A percentile compares a stretch with the other conserved stretches of the same genome.
Conservation (phyloP, 2,329 filamentous ascomycete genomes). For the Calonectria henricotiae region DNA sequence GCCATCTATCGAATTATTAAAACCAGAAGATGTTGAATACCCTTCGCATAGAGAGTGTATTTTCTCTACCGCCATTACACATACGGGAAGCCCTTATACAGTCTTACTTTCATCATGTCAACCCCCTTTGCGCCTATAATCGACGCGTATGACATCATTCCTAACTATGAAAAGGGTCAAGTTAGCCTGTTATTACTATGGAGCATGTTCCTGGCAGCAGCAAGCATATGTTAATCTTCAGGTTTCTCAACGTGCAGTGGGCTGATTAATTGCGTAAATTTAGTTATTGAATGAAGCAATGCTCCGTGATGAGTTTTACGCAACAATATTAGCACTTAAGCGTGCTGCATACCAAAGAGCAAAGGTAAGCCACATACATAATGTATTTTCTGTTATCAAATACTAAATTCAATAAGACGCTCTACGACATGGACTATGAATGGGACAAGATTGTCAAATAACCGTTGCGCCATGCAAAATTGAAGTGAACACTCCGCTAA, state of each 20-base stretch:
- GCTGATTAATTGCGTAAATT: not conserved
- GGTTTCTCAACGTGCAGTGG: not conserved
- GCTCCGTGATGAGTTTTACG: constrained; percentile 23
- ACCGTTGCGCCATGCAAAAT: too few relatives aligned
- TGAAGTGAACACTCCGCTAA: too few relatives aligned
- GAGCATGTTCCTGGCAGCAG: constrained; percentile 55
- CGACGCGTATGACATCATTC: constrained; percentile 44
- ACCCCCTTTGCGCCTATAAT: constrained; percentile 50
- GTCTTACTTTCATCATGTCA: constrained; percentile 50
- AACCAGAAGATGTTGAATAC: constrained; percentile 37
- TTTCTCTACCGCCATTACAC: constrained; percentile 38
- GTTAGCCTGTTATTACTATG: constrained; percentile 48
- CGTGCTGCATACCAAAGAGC: constrained; percentile 35
- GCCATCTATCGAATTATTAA: constrained; percentile 29
- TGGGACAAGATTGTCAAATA: constrained; percentile 53
- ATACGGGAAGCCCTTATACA: constrained; percentile 42
- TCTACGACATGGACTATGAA: constrained; percentile 58
- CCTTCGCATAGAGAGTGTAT: constrained; percentile 41
- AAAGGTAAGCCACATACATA: constrained; percentile 25
- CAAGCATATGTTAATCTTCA: constrained; percentile 50
- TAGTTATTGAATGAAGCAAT: constrained; percentile 37
- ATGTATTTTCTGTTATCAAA: not conserved
- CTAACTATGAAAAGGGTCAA: constrained; percentile 34
- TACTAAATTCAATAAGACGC: constrained; percentile 38
- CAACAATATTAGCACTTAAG: constrained; percentile 36